These are phyloP conservation scores for Gremmenia infestans DNA, from an alignment of 2,329 filamentous ascomycete genomes.

Conservation along the genomic window DNA sequence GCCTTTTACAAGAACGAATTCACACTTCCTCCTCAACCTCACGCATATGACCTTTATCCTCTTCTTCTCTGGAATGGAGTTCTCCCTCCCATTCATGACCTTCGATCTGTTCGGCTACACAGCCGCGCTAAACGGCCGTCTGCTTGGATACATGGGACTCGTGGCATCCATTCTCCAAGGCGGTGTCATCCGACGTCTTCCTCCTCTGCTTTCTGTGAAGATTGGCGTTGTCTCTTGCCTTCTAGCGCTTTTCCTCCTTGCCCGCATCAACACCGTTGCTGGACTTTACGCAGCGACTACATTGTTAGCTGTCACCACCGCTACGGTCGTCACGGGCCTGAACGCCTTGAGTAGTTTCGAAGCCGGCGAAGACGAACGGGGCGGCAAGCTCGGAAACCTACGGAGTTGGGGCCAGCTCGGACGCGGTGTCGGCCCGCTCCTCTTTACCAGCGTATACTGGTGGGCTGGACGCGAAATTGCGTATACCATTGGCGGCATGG, in stretches of 20 bases:
- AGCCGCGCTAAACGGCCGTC: slow-evolving; percentile 72
- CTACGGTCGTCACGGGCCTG: slow-evolving; percentile 89
- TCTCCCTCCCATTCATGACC: slow-evolving; percentile 94
- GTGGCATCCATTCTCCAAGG: slow-evolving; percentile 91
- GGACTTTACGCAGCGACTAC: slow-evolving; percentile 79
- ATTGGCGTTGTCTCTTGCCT: slow-evolving; percentile 75
- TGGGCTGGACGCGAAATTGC: slow-evolving; percentile 89
- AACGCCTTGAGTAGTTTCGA: slow-evolving; percentile 92
- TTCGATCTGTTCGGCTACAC: slow-evolving; percentile 86
- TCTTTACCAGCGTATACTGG: slow-evolving; percentile 97
- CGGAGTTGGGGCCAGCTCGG: slow-evolving; percentile 82
- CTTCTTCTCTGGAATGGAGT: slow-evolving; percentile 98
- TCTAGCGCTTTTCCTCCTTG: slow-evolving; percentile 73
- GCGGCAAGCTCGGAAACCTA: slow-evolving; percentile 79
- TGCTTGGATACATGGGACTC: slow-evolving; percentile 88
- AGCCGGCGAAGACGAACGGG: slow-evolving; percentile 72
- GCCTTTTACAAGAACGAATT: slow-evolving; percentile 57
- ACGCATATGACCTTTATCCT: slow-evolving; percentile 89
- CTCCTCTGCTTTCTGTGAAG: slow-evolving; percentile 74
- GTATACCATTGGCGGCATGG: slow-evolving; percentile 73
- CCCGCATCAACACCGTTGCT: slow-evolving; percentile 59
- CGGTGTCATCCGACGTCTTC: slow-evolving; percentile 78
- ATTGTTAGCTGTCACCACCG: slow-evolving; percentile 81
- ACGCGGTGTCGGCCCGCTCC: slow-evolving; percentile 75
- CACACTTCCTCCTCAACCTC: slow-evolving; percentile 73